Conservation (phyloP, 208 protist species). For the Vickermania ingenoplastis region DNA sequence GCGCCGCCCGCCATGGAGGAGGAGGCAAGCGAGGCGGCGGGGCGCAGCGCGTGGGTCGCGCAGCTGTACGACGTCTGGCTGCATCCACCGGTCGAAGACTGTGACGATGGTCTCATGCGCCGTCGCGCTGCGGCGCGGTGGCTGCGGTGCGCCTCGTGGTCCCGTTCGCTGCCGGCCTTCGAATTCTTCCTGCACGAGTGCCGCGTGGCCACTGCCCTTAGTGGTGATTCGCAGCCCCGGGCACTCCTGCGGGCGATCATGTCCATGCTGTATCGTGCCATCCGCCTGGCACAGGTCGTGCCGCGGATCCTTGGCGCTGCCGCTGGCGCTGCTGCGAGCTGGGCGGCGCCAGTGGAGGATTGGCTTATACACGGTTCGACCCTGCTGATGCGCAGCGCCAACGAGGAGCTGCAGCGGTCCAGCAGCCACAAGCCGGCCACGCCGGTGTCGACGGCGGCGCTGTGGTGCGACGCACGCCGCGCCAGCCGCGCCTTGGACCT, state of each 20-base stretch:
- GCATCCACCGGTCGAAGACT: no score
- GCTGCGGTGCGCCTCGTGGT: background rate
- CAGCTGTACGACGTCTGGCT: no score
- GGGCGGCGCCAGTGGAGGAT: background rate
- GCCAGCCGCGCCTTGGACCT: background rate
- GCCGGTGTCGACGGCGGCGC: background rate
- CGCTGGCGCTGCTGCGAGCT: background rate
- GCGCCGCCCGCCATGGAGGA: no score
- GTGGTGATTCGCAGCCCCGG: no score
- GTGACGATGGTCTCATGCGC: no score
- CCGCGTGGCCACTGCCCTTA: no score
- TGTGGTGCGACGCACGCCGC: background rate
- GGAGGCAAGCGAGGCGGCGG: no score
- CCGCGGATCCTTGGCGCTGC: background rate
- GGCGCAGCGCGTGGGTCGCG: no score
- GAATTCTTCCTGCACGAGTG: background rate
- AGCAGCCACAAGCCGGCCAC: background rate
- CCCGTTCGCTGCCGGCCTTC: background rate
- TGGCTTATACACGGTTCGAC: background rate
- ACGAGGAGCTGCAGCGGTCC: background rate
- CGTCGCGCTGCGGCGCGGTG: background rate
- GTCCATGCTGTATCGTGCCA: background rate
- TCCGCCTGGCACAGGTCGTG: background rate
- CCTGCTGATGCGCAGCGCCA: background rate
- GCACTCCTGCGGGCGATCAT: background rate